phyloP scores from a whole-genome alignment of 108 stramenopile genomes.

The Skeletonema marinoi region DNA sequence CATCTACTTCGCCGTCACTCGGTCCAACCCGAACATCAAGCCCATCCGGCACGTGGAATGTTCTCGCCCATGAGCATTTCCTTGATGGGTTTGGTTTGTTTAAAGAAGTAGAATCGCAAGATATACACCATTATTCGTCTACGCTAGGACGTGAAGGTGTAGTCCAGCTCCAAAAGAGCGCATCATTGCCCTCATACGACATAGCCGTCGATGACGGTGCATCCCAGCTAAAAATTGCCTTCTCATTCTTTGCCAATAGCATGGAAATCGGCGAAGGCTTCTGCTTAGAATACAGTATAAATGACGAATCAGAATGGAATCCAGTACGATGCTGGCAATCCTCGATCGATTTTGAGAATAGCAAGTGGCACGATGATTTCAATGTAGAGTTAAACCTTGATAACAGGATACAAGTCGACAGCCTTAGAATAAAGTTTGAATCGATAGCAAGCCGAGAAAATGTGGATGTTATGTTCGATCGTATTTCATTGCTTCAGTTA shows the following conservation, averaged over 20 bases:
- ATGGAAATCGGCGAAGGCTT: background rate
- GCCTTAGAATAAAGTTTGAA: background rate
- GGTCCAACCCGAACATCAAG: background rate
- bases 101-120: background rate
- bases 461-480: background rate
- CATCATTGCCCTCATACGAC: background rate
- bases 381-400: background rate
- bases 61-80: background rate
- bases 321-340: background rate
- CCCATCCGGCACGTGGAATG: background rate
- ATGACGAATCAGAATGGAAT: background rate
- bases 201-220: background rate
- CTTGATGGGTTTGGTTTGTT: background rate
- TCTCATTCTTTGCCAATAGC: constrained; percentile 6
- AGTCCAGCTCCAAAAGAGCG: background rate
- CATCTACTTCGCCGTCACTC: background rate
- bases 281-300: constrained; percentile 3
- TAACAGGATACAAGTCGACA: background rate
- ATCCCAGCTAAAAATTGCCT: background rate
- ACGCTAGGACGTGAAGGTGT: background rate
- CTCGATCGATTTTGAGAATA: background rate
- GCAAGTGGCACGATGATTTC: background rate
- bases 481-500: background rate
- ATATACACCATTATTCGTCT: background rate
- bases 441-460: background rate